These are phyloP conservation scores for Brassica hybrid DNA, from an alignment of 441 rosid species.

Conservation along the genomic window DNA sequence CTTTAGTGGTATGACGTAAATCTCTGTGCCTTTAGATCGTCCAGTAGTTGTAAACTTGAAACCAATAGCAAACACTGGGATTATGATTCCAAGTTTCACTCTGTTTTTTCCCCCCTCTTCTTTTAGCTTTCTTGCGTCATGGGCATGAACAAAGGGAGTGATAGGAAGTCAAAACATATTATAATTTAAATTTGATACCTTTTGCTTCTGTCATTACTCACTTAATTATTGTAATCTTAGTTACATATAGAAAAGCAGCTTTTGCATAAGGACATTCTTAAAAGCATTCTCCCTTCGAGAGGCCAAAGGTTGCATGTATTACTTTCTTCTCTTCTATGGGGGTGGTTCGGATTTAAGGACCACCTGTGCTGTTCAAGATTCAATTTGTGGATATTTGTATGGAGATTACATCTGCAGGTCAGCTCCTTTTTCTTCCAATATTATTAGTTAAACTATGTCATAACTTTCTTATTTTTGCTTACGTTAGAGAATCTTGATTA, in stretches of 20 bases:
- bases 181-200: conserved; percentile 46
- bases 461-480: conserved; percentile 42
- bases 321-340: conserved; percentile 43
- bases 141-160: conserved; percentile 40
- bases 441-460: conserved; percentile 37
- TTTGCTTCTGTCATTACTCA: conserved; percentile 44
- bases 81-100: conserved; percentile 57
- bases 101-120: conserved; percentile 7
- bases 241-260: conserved; percentile 42
- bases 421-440: conserved; percentile 37
- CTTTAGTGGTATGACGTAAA: conserved; percentile 60
- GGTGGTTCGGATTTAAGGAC: conserved; percentile 37
- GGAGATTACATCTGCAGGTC: conserved; percentile 40
- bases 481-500: conserved; percentile 41
- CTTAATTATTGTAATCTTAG: conserved; percentile 43
- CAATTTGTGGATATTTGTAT: conserved; percentile 34
- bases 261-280: conserved; percentile 44
- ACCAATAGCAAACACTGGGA: conserved; percentile 51
- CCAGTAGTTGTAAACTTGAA: conserved; percentile 46
- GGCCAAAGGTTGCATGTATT: conserved; percentile 51
- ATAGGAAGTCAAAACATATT: conserved; percentile 38
- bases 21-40: conserved; percentile 52
- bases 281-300: conserved; percentile 53
- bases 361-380: conserved; percentile 40
- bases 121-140: conserved; percentile 31